phyloP scores from a whole-genome alignment of 2,329 filamentous ascomycete species.

The Fusarium sacchari region DNA sequence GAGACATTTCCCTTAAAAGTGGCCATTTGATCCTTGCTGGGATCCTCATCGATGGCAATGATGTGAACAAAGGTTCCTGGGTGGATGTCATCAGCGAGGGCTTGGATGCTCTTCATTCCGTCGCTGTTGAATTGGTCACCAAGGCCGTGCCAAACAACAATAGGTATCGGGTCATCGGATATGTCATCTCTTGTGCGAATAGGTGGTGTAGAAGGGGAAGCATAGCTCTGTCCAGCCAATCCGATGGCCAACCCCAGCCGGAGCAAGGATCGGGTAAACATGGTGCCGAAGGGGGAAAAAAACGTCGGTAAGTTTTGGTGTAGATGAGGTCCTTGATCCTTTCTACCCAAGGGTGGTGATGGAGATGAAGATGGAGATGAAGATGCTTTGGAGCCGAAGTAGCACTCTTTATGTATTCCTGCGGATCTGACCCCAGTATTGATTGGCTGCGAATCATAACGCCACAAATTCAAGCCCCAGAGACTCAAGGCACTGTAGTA shows the following conservation, averaged over 20 bases:
- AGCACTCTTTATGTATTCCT: neutral
- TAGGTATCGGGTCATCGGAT: constrained; percentile 78
- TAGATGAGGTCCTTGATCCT: too few relatives aligned
- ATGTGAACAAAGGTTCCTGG: constrained; percentile 88
- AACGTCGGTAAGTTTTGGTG: too few relatives aligned
- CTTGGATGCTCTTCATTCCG: constrained; percentile 76
- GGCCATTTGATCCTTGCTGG: constrained; percentile 76
- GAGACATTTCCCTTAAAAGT: constrained; percentile 94
- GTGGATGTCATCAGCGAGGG: constrained; percentile 76
- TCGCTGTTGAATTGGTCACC: constrained; percentile 80
- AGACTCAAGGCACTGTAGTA: too few relatives aligned
- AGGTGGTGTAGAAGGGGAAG: constrained; percentile 37
- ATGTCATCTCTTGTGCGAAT: constrained; percentile 47
- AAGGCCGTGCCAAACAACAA: constrained; percentile 93
- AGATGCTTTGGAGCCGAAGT: neutral
- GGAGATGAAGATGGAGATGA: neutral
- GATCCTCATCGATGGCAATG: constrained; percentile 75
- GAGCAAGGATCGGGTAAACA: constrained; percentile 33
- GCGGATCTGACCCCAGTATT: neutral
- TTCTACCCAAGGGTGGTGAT: neutral
- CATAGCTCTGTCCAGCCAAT: constrained; percentile 37
- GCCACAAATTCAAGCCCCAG: too few relatives aligned
- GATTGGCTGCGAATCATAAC: neutral
- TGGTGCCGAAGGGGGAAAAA: neutral
- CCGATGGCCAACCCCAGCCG: constrained; percentile 47